phyloP scores from a whole-genome alignment of 768 basidiomycete genomes.

The Wakefieldia striispora region DNA sequence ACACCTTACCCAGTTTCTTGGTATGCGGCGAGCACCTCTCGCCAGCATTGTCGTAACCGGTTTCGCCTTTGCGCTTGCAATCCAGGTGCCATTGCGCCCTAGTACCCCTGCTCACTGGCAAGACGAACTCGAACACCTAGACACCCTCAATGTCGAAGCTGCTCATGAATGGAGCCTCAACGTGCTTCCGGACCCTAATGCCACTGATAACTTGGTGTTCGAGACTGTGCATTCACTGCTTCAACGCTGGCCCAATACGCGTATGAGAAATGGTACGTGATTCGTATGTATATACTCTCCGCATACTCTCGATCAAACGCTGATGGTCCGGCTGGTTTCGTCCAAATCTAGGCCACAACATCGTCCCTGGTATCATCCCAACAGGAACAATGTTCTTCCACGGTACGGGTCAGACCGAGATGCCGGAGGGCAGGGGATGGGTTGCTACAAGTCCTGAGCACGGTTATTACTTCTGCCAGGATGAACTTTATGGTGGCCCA shows the following conservation, averaged over 20 bases:
- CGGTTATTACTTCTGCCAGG: conserved; percentile 32
- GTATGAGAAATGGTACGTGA: too few relatives aligned
- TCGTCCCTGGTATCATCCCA: conserved; percentile 5
- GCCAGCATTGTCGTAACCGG: neutral
- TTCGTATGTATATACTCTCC: too few relatives aligned
- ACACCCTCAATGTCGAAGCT: too few relatives aligned
- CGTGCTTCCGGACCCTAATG: conserved; percentile 16
- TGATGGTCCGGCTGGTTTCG: too few relatives aligned
- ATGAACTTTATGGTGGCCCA: neutral
- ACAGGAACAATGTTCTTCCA: conserved; percentile 6
- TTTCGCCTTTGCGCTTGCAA: neutral
- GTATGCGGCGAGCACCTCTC: neutral
- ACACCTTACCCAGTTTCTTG: too few relatives aligned
- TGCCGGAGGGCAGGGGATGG: conserved; percentile 30
- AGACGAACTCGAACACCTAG: too few relatives aligned
- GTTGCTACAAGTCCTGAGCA: conserved; percentile 31
- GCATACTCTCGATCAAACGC: neutral
- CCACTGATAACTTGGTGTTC: conserved; percentile 36
- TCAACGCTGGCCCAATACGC: too few relatives aligned
- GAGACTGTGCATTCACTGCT: too few relatives aligned
- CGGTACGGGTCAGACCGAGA: conserved; percentile 2
- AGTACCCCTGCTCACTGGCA: neutral
- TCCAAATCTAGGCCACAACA: conserved; percentile 1
- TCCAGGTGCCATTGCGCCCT: neutral
- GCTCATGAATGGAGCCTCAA: conserved; percentile 19